These are phyloP conservation scores for Pichia norvegensis DNA, from an alignment of 1,139 yeast species.

Conservation along the genomic window DNA sequence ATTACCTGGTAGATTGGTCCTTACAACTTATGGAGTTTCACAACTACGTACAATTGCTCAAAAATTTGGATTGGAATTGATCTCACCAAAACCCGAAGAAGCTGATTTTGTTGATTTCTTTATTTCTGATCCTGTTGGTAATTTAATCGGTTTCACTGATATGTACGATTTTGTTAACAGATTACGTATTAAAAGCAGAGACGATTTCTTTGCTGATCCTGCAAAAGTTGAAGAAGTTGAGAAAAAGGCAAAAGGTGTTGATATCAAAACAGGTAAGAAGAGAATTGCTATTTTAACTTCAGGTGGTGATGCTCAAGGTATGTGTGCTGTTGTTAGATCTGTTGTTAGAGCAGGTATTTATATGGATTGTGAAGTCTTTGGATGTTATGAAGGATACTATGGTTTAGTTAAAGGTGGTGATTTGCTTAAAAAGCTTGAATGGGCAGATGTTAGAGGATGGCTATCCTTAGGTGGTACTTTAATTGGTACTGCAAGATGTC, in stretches of 20 bases:
- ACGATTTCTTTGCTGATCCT: constrained; percentile 15
- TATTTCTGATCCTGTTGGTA: constrained; percentile 52
- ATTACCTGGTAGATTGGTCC: constrained; percentile 35
- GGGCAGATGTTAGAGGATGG: constrained; percentile 95
- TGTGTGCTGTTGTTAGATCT: constrained; percentile 93
- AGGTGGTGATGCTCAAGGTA: constrained; percentile 98
- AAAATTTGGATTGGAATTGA: constrained; percentile 15
- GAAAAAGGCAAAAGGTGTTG: constrained; percentile 6
- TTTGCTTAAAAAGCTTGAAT: constrained; percentile 65
- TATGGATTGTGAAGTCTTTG: constrained; percentile 90
- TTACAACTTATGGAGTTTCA: constrained; percentile 45
- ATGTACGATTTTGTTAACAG: constrained; percentile 11
- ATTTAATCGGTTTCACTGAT: constrained; percentile 38
- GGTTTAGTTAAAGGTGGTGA: constrained; percentile 86
- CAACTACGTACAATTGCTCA: constrained; percentile 29
- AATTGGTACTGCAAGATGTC: constrained; percentile 93
- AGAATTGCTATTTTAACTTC: constrained; percentile 94
- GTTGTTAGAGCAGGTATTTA: constrained; percentile 86
- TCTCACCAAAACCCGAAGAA: constrained; percentile 14
- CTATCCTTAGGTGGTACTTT: constrained; percentile 88
- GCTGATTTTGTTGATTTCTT: constrained; percentile 24
- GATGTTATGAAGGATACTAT: constrained; percentile 89
- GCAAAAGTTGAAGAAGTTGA: constrained; percentile 8
- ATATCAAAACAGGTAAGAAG: constrained; percentile 13
- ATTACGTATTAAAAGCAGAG: constrained; percentile 3